These are phyloP conservation scores for Cercospora brassicicola DNA, from an alignment of 2,329 filamentous ascomycete species.

Conservation along the genomic window DNA sequence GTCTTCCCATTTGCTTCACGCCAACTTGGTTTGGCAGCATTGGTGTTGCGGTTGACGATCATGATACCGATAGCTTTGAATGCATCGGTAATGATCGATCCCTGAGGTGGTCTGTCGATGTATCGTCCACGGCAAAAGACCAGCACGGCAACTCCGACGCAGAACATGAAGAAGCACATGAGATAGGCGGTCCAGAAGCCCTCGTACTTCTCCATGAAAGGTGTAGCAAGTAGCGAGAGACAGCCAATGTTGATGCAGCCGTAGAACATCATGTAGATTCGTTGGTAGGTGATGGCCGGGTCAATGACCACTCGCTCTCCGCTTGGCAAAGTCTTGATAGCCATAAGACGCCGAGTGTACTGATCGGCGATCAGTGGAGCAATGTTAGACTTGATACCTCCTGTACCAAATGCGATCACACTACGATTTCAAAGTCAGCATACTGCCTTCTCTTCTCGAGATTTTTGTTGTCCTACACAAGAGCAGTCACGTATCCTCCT, in stretches of 20 bases:
- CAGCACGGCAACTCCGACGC: conserved; percentile 59
- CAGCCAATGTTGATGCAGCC: conserved; percentile 72
- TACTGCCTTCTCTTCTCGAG: background rate
- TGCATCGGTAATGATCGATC: conserved; percentile 64
- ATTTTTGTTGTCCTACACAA: conserved; percentile 43
- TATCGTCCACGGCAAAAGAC: conserved; percentile 40
- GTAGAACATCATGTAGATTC: conserved; percentile 66
- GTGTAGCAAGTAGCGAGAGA: conserved; percentile 65
- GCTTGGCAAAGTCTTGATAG: conserved; percentile 41
- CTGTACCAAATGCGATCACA: conserved; percentile 72
- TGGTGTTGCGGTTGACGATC: conserved; percentile 53
- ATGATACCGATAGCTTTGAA: conserved; percentile 63
- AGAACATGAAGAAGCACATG: conserved; percentile 63
- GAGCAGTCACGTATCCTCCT: conserved; percentile 62
- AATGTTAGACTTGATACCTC: conserved; percentile 81
- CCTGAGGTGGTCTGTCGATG: conserved; percentile 55
- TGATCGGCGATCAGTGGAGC: conserved; percentile 53
- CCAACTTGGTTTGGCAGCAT: conserved; percentile 67
- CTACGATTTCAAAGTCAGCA: background rate
- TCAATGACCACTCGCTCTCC: conserved; percentile 51
- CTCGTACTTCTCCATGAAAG: conserved; percentile 65
- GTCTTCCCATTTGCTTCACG: conserved; percentile 54
- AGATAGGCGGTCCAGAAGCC: conserved; percentile 68
- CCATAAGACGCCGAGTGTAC: conserved; percentile 45
- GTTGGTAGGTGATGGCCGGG: conserved; percentile 49